Percentiles rank a stretch among this genome's conserved stretches.
phyloP scores from a whole-genome alignment of 2,329 filamentous ascomycete genomes.

The Fusarium sp. region DNA sequence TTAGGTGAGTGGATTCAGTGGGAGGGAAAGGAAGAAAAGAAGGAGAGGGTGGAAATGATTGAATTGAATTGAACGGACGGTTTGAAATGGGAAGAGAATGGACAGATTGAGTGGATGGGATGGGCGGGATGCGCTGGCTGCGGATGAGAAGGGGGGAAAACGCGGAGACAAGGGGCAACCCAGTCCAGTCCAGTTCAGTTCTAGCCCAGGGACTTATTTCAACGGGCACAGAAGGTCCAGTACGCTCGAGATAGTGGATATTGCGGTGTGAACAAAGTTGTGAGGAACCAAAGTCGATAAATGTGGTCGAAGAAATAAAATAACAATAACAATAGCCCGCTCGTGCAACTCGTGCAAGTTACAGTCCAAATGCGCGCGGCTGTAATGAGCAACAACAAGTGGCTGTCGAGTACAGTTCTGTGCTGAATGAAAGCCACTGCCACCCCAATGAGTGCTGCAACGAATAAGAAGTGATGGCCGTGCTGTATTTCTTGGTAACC shows the following conservation, averaged over 20 bases:
- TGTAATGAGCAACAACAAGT: constrained; percentile 22
- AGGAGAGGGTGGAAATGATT: constrained; percentile 29
- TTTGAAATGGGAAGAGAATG: constrained; percentile 34
- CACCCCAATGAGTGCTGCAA: background rate
- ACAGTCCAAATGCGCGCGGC: constrained; percentile 29
- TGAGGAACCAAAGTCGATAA: background rate
- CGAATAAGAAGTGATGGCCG: constrained; percentile 3
- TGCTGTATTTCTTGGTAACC: constrained; percentile 5
- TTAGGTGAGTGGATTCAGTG: constrained; percentile 28
- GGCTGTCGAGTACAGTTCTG: constrained; percentile 8
- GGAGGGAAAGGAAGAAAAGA: constrained; percentile 28
- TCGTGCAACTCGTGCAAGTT: constrained; percentile 3
- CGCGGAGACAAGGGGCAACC: constrained; percentile 37
- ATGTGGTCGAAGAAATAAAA: background rate
- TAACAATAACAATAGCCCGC: constrained; percentile 4
- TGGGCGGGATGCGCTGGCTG: constrained; percentile 30
- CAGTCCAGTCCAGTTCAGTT: constrained; percentile 21
- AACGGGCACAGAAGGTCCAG: constrained; percentile 3
- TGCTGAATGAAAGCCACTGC: constrained; percentile 15
- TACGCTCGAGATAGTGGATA: constrained; percentile 10
- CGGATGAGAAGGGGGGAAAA: constrained; percentile 34
- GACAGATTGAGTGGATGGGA: constrained; percentile 28
- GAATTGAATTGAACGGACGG: constrained; percentile 33
- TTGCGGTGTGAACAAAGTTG: constrained; percentile 4
- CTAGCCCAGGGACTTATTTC: constrained; percentile 16